These are phyloP conservation scores for Ilex aquifolium DNA, from an alignment of 257 asterid species.

Conservation along the genomic window DNA sequence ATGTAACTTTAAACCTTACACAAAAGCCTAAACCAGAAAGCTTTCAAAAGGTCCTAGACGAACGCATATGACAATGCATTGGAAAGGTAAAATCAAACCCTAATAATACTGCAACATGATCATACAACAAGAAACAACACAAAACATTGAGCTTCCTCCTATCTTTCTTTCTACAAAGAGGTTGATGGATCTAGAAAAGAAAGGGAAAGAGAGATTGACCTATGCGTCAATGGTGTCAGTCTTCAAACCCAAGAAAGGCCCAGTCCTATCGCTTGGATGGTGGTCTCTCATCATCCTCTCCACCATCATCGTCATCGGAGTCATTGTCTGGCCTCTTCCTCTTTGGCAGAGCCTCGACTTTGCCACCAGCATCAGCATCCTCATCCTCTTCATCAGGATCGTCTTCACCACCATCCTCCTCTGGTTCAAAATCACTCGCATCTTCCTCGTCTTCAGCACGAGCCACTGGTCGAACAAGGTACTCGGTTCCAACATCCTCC, in stretches of 20 bases:
- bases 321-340: constrained; percentile 67
- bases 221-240: constrained; percentile 8
- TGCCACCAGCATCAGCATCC: constrained; percentile 34
- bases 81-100: constrained; percentile 18
- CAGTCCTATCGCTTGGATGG: constrained; percentile 51
- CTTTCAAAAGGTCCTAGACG: not conserved
- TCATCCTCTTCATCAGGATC: constrained; percentile 23
- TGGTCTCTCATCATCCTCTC: constrained; percentile 75
- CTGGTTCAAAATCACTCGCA: constrained; percentile 81
- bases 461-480: constrained; percentile 67
- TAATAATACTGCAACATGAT: constrained; percentile 28
- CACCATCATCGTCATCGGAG: constrained; percentile 53
- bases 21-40: no score
- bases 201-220: constrained; percentile 1
- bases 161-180: constrained; percentile 9
- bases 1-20: no score
- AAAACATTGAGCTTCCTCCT: not conserved
- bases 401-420: constrained; percentile 56
- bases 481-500: constrained; percentile 89
- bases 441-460: constrained; percentile 88
- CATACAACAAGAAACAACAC: constrained; percentile 19
- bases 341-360: constrained; percentile 60
- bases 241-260: not conserved
- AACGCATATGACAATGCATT: constrained; percentile 5
- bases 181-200: constrained; percentile 12